phyloP scores from a whole-genome alignment of 495 filamentous ascomycete genomes.

The Aspergillus cavernicola region DNA sequence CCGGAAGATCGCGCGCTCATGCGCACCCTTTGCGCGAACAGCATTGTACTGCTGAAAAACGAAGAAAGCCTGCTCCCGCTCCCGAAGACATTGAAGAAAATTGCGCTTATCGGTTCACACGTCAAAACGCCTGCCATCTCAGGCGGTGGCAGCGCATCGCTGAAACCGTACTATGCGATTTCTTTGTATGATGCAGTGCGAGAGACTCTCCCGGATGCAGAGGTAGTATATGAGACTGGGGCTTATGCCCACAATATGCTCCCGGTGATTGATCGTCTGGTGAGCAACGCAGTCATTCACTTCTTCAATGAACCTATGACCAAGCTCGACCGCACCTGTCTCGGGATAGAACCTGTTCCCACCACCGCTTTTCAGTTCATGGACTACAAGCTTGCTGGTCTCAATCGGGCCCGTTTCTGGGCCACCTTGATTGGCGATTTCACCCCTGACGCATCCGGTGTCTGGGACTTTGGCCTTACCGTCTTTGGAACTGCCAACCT shows the following conservation, averaged over 20 bases:
- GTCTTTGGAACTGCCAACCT: constrained; percentile 67
- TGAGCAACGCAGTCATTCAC: constrained; percentile 48
- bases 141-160: constrained; percentile 72
- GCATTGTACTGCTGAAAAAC: constrained; percentile 75
- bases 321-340: constrained; percentile 33
- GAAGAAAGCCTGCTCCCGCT: constrained; percentile 57
- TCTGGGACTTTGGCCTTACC: constrained; percentile 66
- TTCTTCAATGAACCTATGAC: constrained; percentile 50
- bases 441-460: constrained; percentile 52
- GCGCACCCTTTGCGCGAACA: constrained; percentile 56
- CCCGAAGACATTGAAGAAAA: constrained; percentile 47
- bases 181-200: constrained; percentile 61
- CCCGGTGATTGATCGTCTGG: constrained; percentile 45
- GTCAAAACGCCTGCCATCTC: constrained; percentile 64
- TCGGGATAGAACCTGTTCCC: constrained; percentile 45
- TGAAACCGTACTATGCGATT: constrained; percentile 70
- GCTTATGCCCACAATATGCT: constrained; percentile 55
- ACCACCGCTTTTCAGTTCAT: constrained; percentile 54
- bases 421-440: constrained; percentile 50
- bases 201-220: constrained; percentile 48
- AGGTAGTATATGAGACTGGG: constrained; percentile 53
- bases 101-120: constrained; percentile 77
- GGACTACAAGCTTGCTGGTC: constrained; percentile 52
- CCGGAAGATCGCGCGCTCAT: constrained; percentile 59
- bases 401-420: constrained; percentile 47